Base-by-base conservation (phyloP, 2,329 filamentous ascomycete species). In the Penicillium sp. region DNA sequence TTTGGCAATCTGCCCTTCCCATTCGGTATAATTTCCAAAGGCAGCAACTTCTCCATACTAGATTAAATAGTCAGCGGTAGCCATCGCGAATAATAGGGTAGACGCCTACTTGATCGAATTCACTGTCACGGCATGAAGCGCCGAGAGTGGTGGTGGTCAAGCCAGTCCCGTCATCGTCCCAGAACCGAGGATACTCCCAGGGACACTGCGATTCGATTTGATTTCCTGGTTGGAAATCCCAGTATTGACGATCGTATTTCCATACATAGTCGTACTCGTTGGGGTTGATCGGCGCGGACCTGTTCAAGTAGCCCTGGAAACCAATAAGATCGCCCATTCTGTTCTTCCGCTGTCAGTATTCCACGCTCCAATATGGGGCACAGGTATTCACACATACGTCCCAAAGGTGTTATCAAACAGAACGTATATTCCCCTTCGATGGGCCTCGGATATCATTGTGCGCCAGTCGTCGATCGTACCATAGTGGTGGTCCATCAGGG, bases 331-430 rank as follows among this genome's bases (percentile, higher is more conserved):
- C 80, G 49, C 78, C 77, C 75, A 84, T 56, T 17, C 57, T 31
- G 19, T 8, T 3, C n/a, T n/a, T n/a, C n/a, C n/a, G n/a, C n/a
- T n/a, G n/a, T n/a, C n/a, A n/a, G n/a, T n/a, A n/a, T n/a, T n/a
- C n/a, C n/a, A n/a, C n/a, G n/a, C n/a, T n/a, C n/a, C n/a, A n/a
- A n/a, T n/a, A n/a, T n/a, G n/a, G n/a, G n/a, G 39, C 12, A 24
- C 17, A 15, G 5, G 22, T 6, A 10, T 21, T 3, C 2, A 10
- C 13, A 65, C 73, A 69, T 65, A 75, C 71, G 81, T 84, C 38
- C 78, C 76, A 61, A 84, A 77, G 3, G 82, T 84, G 60, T 83
- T 83, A 62, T 84, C 82, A 46, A 84, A 65, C 21, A 85, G 65
- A 41, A 84, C 79, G 64, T 83, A 83, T 80, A 85, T 84, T 45